These are phyloP conservation scores for Phaseolus coccineus DNA, from an alignment of 331 rosid species.

Conservation along the genomic window DNA sequence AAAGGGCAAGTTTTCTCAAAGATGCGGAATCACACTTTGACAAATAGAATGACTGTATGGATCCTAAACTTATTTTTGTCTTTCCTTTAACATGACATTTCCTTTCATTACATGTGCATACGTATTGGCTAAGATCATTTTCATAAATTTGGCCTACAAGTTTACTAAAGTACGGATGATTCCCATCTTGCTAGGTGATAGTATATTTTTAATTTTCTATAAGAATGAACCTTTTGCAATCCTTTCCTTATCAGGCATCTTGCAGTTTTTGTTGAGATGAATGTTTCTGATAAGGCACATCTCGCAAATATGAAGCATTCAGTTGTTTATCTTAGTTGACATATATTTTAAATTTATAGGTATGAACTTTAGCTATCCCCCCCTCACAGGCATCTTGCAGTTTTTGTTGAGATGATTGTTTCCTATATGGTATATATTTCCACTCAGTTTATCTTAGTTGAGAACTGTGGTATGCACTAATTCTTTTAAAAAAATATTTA, in stretches of 20 bases:
- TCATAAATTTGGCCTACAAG: background rate
- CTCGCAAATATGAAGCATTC: constrained; percentile 18
- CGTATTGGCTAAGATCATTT: constrained; percentile 10
- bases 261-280: constrained; percentile 11
- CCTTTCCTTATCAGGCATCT: constrained; percentile 13
- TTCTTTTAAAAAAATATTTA: background rate
- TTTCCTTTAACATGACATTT: background rate
- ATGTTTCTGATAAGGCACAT: background rate
- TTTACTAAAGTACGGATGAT: background rate
- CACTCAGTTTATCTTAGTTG: constrained; percentile 24
- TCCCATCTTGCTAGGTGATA: constrained; percentile 8
- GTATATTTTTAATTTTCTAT: background rate
- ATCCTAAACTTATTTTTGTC: constrained; percentile 28
- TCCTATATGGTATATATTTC: background rate
- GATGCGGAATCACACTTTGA: constrained; percentile 92
- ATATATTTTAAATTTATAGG: no score
- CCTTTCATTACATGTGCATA: constrained; percentile 10
- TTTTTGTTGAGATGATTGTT: constrained; percentile 19
- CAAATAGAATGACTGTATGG: constrained; percentile 96
- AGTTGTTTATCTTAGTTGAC: background rate
- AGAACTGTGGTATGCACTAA: background rate
- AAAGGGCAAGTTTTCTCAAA: constrained; percentile 97
- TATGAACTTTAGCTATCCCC: background rate
- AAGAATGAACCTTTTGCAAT: background rate
- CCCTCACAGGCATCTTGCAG: constrained; percentile 6